Evolutionary conservation across 1,139 yeast genomes (phyloP), one percentile per base, ranked within the genome.

Genomic region (Saccharomycopsis crataegensis): DNA sequence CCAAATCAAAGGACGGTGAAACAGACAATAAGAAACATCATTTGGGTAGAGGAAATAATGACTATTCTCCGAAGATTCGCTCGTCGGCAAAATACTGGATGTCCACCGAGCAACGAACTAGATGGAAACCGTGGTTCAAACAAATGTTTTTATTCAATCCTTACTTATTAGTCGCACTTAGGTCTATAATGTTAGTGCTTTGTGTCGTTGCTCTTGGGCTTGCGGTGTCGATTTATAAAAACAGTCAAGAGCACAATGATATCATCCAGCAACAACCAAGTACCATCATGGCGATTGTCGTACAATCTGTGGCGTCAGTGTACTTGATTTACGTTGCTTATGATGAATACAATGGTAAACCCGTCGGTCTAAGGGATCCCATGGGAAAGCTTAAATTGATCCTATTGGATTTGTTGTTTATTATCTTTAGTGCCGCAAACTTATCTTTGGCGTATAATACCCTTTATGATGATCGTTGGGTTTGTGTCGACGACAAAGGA

Each of bases 401-500:
- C 53, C 74, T 90, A 76, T 73, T 89, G 59, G 99, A 93, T 65
- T 72, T 91, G 50, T 70, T 91, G 41, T 89, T 93, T 67, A 88
- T 93, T 59, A 89, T 93, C n/a, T 87, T 91, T 64, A 82, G 91
- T n/a, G 82, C 95, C 50, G 96, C 97, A 1, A 91, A 90, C 65
- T 69, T 91, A 57, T 82, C 97, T 7, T 74, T 93, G 50, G 81
- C 96, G 1, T 90, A 90, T 69, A 85, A 89, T 65, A 84, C 96
- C 1, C 72, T 91, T 53, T 86, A 74, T 65, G 96, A 89, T 65
- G 75, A 76, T 49, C 77, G 82, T 61, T 91, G 97, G 96, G 91
- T 88, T 7, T 91, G 97, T 67, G 64, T 68, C 6, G 57, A 63
- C 28, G 68, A 64, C 50, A 11, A 12, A 5, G 14, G 40, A 5